A percentile compares a stretch with the other conserved stretches of the same genome.
Evolutionary conservation across 2,329 filamentous ascomycete species (phyloP).

Genomic region (Diaporthe humulicola): DNA sequence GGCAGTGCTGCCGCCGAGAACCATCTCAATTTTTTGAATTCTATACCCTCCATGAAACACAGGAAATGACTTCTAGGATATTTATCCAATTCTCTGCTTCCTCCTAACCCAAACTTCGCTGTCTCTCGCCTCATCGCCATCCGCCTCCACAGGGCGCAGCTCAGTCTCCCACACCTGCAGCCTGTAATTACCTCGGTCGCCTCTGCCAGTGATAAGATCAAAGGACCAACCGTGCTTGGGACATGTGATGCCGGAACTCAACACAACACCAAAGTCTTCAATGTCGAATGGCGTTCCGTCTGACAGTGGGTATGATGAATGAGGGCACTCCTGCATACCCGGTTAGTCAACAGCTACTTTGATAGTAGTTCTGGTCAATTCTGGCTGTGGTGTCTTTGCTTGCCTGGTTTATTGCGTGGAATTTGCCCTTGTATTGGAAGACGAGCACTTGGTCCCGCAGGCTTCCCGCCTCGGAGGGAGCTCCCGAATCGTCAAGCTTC

Average conservation of each 20-base stretch:
- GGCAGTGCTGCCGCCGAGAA: too few species aligned
- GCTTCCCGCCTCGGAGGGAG: conserved; percentile 24
- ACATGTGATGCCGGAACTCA: conserved; percentile 38
- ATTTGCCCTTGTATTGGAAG: conserved; percentile 38
- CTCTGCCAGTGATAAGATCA: conserved; percentile 34
- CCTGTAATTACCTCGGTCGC: conserved; percentile 37
- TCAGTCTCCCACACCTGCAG: conserved; percentile 39
- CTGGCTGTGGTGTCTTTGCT: not conserved
- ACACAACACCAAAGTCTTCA: conserved; percentile 40
- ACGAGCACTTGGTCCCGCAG: conserved; percentile 39
- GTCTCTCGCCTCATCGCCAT: not conserved
- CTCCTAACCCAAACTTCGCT: conserved; percentile 39
- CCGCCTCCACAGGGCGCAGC: conserved; percentile 22
- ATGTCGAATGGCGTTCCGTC: conserved; percentile 39
- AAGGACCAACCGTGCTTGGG: conserved; percentile 40
- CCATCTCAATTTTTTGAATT: not conserved
- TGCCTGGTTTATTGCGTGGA: conserved; percentile 38
- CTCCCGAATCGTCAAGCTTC: conserved; percentile 12
- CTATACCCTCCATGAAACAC: not conserved
- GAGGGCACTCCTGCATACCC: conserved; percentile 33
- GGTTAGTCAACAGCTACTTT: not conserved
- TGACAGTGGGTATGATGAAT: conserved; percentile 39
- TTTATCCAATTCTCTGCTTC: conserved; percentile 38
- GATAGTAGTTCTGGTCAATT: not conserved
- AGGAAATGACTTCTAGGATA: too few species aligned